A percentile compares a stretch with the other conserved stretches of the same genome.
Evolutionary conservation across 805 yeast species (phyloP).

Genomic region (Saccharomycopsis sp.): DNA sequence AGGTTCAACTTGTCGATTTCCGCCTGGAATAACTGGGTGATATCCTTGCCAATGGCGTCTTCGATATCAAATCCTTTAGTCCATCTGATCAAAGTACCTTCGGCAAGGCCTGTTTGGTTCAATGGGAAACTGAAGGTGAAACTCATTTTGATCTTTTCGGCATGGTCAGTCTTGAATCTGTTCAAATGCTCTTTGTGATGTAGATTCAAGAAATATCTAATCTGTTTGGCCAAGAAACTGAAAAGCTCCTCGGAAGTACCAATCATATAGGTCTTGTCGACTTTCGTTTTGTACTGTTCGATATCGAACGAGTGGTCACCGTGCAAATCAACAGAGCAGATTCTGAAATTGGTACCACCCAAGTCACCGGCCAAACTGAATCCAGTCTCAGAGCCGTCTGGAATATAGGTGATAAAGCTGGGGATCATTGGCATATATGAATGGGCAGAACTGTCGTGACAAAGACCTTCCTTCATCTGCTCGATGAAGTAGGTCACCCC

Average conservation of each 20-base stretch:
- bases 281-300: conserved; percentile 68
- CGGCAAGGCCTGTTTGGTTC: conserved; percentile 69
- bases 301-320: conserved; percentile 77
- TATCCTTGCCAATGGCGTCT: conserved; percentile 67
- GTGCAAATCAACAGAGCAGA: conserved; percentile 73
- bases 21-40: conserved; percentile 63
- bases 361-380: conserved; percentile 83
- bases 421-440: conserved; percentile 82
- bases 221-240: conserved; percentile 64
- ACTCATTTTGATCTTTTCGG: conserved; percentile 54
- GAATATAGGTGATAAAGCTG: conserved; percentile 76
- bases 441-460: conserved; percentile 33
- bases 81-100: conserved; percentile 88
- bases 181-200: conserved; percentile 40
- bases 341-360: conserved; percentile 95
- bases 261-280: conserved; percentile 70
- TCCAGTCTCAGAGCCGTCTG: conserved; percentile 82
- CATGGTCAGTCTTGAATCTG: neutral
- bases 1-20: conserved; percentile 54
- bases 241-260: conserved; percentile 66
- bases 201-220: conserved; percentile 54
- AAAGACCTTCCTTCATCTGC: conserved; percentile 56
- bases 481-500: conserved; percentile 52
- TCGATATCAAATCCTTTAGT: conserved; percentile 88
- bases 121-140: conserved; percentile 95